These are phyloP conservation scores for Chlamydomonas incerta DNA, from an alignment of 139 green algal genomes.

Conservation along the genomic window DNA sequence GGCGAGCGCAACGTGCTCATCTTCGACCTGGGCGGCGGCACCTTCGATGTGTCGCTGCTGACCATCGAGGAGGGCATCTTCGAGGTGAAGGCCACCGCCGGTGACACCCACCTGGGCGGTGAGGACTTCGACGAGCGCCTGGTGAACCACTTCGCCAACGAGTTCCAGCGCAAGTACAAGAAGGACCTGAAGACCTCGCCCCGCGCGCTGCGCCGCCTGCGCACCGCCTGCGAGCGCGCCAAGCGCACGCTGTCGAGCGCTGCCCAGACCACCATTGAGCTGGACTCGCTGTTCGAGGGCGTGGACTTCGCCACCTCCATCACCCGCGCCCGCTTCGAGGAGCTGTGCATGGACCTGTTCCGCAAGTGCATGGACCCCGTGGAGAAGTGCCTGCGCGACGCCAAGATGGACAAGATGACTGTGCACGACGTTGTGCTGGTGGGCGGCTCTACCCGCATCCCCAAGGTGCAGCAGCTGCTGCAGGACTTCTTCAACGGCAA, in stretches of 20 bases:
- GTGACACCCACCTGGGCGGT: slow-evolving; percentile 98
- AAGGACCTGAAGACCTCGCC: slow-evolving; percentile 91
- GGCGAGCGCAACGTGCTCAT: slow-evolving; percentile 92
- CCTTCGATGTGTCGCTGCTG: slow-evolving; percentile 99
- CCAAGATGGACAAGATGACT: slow-evolving; percentile 90
- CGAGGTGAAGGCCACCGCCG: slow-evolving; percentile 97
- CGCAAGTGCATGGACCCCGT: slow-evolving; percentile 99
- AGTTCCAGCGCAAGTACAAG: slow-evolving; percentile 99
- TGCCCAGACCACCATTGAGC: slow-evolving; percentile 96
- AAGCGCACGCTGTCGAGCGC: slow-evolving; percentile 92
- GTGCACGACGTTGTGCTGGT: slow-evolving; percentile 96
- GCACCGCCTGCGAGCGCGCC: slow-evolving; percentile 92
- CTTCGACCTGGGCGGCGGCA: slow-evolving; percentile 96
- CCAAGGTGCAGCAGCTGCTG: slow-evolving; percentile 98
- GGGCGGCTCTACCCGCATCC: slow-evolving; percentile 97
- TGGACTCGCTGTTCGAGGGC: slow-evolving; percentile 97
- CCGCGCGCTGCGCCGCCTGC: slow-evolving; percentile 76
- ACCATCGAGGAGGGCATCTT: slow-evolving; percentile 99
- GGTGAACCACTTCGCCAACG: slow-evolving; percentile 93
- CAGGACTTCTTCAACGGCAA: slow-evolving; percentile 99
- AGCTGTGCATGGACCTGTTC: slow-evolving; percentile 99
- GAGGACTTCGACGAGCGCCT: slow-evolving; percentile 99
- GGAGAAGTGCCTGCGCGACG: slow-evolving; percentile 92
- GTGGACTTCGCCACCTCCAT: slow-evolving; percentile 98
- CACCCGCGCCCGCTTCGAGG: slow-evolving; percentile 96